Percentiles rank a stretch among this genome's conserved stretches.
Conservation (phyloP, 805 yeast genomes). For the Hanseniaspora occidentalis region DNA sequence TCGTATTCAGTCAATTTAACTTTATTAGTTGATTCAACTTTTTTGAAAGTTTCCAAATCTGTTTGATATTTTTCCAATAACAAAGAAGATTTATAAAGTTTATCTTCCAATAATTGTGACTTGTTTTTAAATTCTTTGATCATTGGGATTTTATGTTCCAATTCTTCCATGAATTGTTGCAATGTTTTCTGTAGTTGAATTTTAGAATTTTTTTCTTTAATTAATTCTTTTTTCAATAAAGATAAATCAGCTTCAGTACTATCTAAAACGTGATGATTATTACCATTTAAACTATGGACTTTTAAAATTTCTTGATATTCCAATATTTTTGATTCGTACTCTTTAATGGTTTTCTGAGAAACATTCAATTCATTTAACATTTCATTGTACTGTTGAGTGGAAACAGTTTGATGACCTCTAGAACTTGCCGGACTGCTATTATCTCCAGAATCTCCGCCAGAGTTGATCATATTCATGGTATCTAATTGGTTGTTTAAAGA, state of each 20-base stretch:
- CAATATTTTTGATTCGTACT: constrained; percentile 8
- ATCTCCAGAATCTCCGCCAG: constrained; percentile 17
- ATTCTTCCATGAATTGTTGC: constrained; percentile 57
- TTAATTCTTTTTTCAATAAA: constrained; percentile 50
- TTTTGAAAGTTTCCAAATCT: constrained; percentile 26
- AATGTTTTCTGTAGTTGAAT: constrained; percentile 58
- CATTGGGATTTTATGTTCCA: constrained; percentile 69
- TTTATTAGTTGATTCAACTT: constrained; percentile 13
- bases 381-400: constrained; percentile 25
- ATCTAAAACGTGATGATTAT: constrained; percentile 4
- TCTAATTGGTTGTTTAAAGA: constrained; percentile 24
- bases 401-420: constrained; percentile 30
- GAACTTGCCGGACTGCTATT: no score
- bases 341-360: constrained; percentile 8
- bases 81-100: constrained; percentile 40
- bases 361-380: constrained; percentile 3
- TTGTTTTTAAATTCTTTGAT: constrained; percentile 53
- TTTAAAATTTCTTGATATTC: constrained; percentile 1
- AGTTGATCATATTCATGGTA: constrained; percentile 25
- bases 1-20: no score
- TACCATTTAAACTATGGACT: no score
- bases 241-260: constrained; percentile 37
- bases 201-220: constrained; percentile 59
- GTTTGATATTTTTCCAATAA: constrained; percentile 40
- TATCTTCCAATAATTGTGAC: constrained; percentile 43